These are phyloP conservation scores for Nakazawaea molendinolei DNA, from an alignment of 805 yeast species.

Conservation along the genomic window DNA sequence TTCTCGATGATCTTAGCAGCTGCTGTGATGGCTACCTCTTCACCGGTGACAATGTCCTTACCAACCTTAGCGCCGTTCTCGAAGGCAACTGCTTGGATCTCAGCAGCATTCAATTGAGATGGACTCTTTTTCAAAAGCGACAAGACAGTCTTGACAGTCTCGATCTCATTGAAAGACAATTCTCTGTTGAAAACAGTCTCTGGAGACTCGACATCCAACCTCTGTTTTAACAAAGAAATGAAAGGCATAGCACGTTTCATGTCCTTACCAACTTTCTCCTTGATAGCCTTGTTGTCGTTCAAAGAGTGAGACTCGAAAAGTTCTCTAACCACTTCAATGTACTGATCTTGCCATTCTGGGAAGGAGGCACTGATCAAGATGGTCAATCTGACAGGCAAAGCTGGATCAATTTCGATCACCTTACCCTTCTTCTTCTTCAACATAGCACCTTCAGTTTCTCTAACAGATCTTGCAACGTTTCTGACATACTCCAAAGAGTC, in stretches of 20 bases:
- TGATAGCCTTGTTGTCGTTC: constrained; percentile 58
- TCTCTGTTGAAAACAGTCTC: constrained; percentile 84
- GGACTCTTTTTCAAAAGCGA: constrained; percentile 59
- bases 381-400: constrained; percentile 67
- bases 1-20: constrained; percentile 66
- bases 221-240: constrained; percentile 77
- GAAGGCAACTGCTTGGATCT: constrained; percentile 55
- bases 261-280: constrained; percentile 70
- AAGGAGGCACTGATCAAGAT: constrained; percentile 72
- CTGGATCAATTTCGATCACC: constrained; percentile 64
- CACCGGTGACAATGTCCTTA: constrained; percentile 59
- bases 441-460: constrained; percentile 89
- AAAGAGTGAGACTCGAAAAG: constrained; percentile 59
- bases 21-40: constrained; percentile 56
- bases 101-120: constrained; percentile 46
- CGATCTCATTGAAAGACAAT: constrained; percentile 73
- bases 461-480: constrained; percentile 69
- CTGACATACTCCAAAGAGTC: constrained; percentile 80
- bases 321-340: constrained; percentile 64
- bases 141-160: constrained; percentile 49
- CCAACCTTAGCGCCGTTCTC: constrained; percentile 61
- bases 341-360: constrained; percentile 62
- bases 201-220: constrained; percentile 65
- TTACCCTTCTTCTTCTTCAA: constrained; percentile 83
- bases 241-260: constrained; percentile 99